These are phyloP conservation scores for Pichia cactophila DNA, from an alignment of 1,139 yeast genomes.

Conservation along the genomic window DNA sequence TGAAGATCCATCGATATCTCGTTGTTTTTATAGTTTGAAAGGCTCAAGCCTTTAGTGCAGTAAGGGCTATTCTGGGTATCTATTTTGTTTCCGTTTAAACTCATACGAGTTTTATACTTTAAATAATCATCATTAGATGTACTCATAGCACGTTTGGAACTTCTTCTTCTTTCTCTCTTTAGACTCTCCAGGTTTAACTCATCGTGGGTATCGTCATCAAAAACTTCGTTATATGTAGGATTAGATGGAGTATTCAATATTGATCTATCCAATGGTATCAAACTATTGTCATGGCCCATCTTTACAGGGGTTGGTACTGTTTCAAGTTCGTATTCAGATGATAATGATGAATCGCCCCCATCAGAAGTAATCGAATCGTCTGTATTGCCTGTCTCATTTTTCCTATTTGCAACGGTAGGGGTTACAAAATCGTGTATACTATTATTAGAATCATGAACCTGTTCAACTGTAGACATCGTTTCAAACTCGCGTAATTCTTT, in stretches of 20 bases:
- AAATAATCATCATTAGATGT: constrained; percentile 24
- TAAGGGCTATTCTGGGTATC: background rate
- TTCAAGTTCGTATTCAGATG: background rate
- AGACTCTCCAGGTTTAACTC: background rate
- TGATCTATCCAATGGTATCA: background rate
- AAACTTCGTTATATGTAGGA: background rate
- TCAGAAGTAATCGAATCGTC: background rate
- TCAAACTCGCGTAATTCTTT: background rate
- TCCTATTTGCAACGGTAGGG: background rate
- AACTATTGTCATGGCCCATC: background rate
- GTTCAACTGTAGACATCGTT: background rate
- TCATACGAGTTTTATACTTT: constrained; percentile 21
- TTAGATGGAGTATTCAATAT: background rate
- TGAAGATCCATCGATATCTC: constrained; percentile 7
- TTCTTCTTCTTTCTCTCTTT: constrained; percentile 11
- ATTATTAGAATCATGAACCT: background rate
- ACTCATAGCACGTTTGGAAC: constrained; percentile 26
- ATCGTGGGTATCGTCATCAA: constrained; percentile 3
- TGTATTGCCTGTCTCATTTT: background rate
- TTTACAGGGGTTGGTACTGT: constrained; percentile 1
- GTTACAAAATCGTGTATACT: background rate
- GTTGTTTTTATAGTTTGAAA: background rate
- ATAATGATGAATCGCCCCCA: background rate
- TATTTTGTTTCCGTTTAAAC: constrained; percentile 5
- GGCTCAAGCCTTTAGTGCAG: too few relatives aligned